These are phyloP conservation scores for Mortierella sp. DNA, from an alignment of 371 early-diverging fungal genomes.

Conservation along the genomic window DNA sequence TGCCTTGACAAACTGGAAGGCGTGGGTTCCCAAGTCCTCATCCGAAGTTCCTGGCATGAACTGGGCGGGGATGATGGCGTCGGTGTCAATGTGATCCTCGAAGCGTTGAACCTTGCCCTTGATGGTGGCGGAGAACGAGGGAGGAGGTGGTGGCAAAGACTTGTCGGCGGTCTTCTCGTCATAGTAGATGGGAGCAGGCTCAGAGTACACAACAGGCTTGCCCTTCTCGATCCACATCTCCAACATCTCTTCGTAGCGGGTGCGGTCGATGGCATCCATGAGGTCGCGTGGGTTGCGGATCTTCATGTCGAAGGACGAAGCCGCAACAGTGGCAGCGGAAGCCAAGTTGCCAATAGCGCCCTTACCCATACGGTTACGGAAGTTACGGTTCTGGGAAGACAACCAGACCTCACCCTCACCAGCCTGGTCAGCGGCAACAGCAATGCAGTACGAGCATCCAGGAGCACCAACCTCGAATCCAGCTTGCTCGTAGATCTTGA, in stretches of 20 bases:
- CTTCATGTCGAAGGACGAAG: conserved; percentile 79
- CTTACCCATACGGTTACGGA: conserved; percentile 86
- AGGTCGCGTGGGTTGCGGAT: conserved; percentile 74
- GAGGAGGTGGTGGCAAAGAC: conserved; percentile 45
- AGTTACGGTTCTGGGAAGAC: conserved; percentile 83
- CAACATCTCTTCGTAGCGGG: conserved; percentile 66
- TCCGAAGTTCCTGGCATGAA: conserved; percentile 80
- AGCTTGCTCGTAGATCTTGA: conserved; percentile 77
- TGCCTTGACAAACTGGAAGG: conserved; percentile 78
- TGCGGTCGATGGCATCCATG: conserved; percentile 68
- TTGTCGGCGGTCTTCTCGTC: conserved; percentile 50
- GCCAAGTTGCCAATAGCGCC: conserved; percentile 82
- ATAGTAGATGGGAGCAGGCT: conserved; percentile 68
- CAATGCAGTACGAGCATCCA: conserved; percentile 87
- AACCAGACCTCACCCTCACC: conserved; percentile 85
- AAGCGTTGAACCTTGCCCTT: conserved; percentile 76
- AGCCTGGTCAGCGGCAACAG: conserved; percentile 80
- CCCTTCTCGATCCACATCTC: conserved; percentile 72
- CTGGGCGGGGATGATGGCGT: conserved; percentile 83
- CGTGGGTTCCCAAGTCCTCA: conserved; percentile 75
- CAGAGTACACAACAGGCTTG: conserved; percentile 65
- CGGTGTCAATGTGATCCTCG: conserved; percentile 80
- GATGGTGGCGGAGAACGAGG: conserved; percentile 57
- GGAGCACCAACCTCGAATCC: conserved; percentile 83
- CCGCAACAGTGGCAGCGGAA: conserved; percentile 84